Base-by-base conservation (phyloP, 306 rosid species). In the Dryas alaskensis region DNA sequence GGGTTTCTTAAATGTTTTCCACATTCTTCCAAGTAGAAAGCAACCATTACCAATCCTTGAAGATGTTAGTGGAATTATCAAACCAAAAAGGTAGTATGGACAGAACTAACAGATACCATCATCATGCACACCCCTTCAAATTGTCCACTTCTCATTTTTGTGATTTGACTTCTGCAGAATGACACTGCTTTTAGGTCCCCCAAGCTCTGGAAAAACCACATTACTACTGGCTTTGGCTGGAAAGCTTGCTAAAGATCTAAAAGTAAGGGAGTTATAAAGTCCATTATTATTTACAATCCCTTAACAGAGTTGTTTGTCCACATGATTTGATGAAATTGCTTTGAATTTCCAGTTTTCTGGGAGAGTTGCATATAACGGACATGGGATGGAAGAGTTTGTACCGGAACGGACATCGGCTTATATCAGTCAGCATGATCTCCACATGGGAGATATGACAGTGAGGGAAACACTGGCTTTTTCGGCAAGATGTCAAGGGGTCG, bases 161-260 rank as follows among this genome's bases (percentile, higher is more conserved):
- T 52, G 77, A 53, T 80, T 64, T 75, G 62, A 52, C 37, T 76
- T 82, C 27, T 84, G 78, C 81, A 89, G 97, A 82, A 89, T 89
- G 96, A 82, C 96, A 65, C 84, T 92, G 80, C 97, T 92, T n/a
- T 86, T 92, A 75, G 97, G 97, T 48, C 97, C 97, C 67, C 97
- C 97, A 73, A 85, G 91, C 73, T 92, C 96, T 6, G 97, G 97
- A 68, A 92, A 92, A 76, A 89, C 96, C 71, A 92, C 97, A 10
- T 60, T 92, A 9, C 80, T 92, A 27, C 76, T 87, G 83, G 93
- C 93, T 62, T 79, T 92, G 81, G 92, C 96, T 6, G 96, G 97
- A 80, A 89, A 90, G 75, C 89, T 89, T 12, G 72, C 73, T 16
- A 92, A 76, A 60, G 76, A 81, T 60, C 72, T 81, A 47, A 76